Evolutionary conservation across 768 basidiomycete genomes (phyloP), one percentile per base, ranked within the genome.

Genomic region (Leccinum pellstonianum): DNA sequence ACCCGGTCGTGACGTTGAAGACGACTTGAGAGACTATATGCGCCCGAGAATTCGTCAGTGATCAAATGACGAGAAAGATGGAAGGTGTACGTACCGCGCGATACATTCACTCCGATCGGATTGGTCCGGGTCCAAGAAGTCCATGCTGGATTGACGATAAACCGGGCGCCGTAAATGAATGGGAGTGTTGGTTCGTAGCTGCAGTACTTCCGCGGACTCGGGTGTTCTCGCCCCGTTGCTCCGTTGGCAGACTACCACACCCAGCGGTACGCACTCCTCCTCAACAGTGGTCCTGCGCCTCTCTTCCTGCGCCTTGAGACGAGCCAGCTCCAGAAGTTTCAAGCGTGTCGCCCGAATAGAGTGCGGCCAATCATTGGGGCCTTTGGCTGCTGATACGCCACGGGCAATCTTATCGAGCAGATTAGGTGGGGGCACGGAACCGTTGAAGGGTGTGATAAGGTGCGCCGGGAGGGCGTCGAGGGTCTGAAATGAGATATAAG

Each of bases 131-230:
- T 81, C 83, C 74, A 93, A 84, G 64, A 91, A 92, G 68, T 93
- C 91, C 91, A 93, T 93, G 71, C 90, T 91, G 23, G 90, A 90
- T 76, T 91, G 90, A 59, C 88, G 80, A 74, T 90, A 90, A 25
- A 91, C 76, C 17, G 86, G 86, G 17, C 74, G 72, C 33, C 86
- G 82, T 57, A 78, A 79, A 37, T 71, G 74, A 52, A 52, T 65
- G 37, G 71, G 82, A 76, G 80, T 79, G 69, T 81, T 81, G 48
- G 81, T 81, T 5, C 80, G 81, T 53, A 70, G 69, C 58, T 80
- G 78, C 33, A 82, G 73, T 27, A 80, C 77, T 50, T 81, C 83
- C 21, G 64, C 47, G 2, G 65, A 66, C 57, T 76, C 76, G 58
- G 69, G 65, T 3, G 69, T 68, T 25, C 51, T 62, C 55, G 60